A percentile compares a stretch with the other conserved stretches of the same genome.
Evolutionary conservation across 441 rosid species (phyloP).

Genomic region (Adansonia madagascariensis): DNA sequence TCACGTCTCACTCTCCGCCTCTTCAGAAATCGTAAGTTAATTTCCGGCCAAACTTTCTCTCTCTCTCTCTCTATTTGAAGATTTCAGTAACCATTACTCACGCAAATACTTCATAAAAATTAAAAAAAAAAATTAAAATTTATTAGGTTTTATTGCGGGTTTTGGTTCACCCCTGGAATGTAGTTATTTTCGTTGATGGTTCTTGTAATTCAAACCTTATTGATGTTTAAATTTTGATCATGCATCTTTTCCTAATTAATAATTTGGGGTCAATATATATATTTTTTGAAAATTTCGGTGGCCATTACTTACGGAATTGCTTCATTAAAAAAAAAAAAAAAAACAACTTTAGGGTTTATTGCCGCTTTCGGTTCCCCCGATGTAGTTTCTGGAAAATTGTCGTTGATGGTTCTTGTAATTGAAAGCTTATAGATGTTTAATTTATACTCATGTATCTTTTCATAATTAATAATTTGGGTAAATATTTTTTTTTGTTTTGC

Average conservation of each 20-base stretch:
- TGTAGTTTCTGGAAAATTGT: constrained; percentile 1
- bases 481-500: background rate
- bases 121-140: no score
- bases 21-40: constrained; percentile 11
- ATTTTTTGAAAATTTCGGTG: no score
- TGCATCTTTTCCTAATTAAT: no score
- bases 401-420: background rate
- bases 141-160: no score
- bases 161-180: no score
- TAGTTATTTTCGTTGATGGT: no score
- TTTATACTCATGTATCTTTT: background rate
- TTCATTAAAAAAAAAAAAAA: background rate
- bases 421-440: background rate
- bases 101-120: no score
- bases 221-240: no score
- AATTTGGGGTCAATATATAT: no score
- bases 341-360: background rate
- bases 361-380: background rate
- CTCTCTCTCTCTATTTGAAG: background rate
- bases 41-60: constrained; percentile 10
- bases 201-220: no score
- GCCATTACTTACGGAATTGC: background rate
- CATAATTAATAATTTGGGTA: background rate
- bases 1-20: background rate
- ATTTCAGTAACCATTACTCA: background rate